Evolutionary conservation across 495 filamentous ascomycete species (phyloP), one percentile per base, ranked within the genome.

Genomic region (Cladorrhinum samala): DNA sequence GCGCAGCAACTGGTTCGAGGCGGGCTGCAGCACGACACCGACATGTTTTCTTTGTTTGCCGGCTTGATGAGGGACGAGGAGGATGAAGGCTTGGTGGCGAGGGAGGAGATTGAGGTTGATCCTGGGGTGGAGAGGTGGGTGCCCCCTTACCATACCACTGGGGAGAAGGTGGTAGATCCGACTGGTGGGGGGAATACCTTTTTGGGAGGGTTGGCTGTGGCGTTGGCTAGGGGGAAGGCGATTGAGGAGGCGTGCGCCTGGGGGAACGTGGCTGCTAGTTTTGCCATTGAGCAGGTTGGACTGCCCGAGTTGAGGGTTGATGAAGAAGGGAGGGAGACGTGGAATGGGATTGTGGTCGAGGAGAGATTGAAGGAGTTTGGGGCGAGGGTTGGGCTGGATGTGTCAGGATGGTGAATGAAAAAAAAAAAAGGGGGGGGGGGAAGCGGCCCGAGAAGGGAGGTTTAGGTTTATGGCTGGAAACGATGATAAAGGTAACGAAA

Each of bases 161-260:
- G 77, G 50, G 73, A 11, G 14, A 61, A 75, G 47, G 89, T 97
- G 7, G 72, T 94, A 14, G 93, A 98, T 68, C 91, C 92, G 0
- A 98, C 93, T 0, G 93, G 93, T n/a, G 93, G 91, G 18, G 93
- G 93, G 0, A 98, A 98, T 66, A 84, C 86, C 0, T 98, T 96
- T 62, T 75, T 97, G 0, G 93, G 93, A 7, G 93, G 80, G 3
- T 63, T 96, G n/a, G 78, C 83, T 0, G 82, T 92, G 19, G 89
- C 85, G 1, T 68, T 95, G 54, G 82, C 85, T 13, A 75, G 84
- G 20, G 83, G 79, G 0, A 76, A 75, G 50, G 66, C 66, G 46
- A 66, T 92, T 16, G 78, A 84, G 30, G 77, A 85, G 59, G 91
- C 90, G 4, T 83, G 88, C 9, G 77, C 82, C 0, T 87, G 83